These are phyloP conservation scores for Neoascochyta sp. DNA, from an alignment of 2,329 filamentous ascomycete species.

Conservation along the genomic window DNA sequence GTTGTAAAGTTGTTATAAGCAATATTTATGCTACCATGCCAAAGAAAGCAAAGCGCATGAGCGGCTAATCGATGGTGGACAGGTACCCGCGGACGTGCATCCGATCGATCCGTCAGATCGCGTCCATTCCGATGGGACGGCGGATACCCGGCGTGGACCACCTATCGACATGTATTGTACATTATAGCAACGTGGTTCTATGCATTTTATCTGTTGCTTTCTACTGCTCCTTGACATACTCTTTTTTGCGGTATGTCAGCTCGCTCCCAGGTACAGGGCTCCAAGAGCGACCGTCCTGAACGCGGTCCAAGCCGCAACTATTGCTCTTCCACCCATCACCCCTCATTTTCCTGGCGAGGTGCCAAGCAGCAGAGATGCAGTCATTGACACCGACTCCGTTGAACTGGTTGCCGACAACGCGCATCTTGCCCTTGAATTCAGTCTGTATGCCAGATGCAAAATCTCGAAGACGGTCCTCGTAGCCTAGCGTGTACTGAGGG, in stretches of 20 bases:
- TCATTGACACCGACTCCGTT: slow-evolving; percentile 50
- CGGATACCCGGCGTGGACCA: too few species aligned
- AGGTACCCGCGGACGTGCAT: too few species aligned
- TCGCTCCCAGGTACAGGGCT: slow-evolving; percentile 7
- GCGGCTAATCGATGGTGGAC: too few species aligned
- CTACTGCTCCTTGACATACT: slow-evolving; percentile 8
- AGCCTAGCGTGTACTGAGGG: slow-evolving; percentile 83
- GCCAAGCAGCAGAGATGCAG: slow-evolving; percentile 54
- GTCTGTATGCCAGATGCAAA: slow-evolving; percentile 54
- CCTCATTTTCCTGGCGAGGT: slow-evolving; percentile 45
- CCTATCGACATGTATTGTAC: too few species aligned
- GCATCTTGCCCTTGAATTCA: slow-evolving; percentile 59
- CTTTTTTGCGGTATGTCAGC: too few species aligned
- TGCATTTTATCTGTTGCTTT: too few species aligned
- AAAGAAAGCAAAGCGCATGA: too few species aligned
- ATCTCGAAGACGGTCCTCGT: slow-evolving; percentile 58
- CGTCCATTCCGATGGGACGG: too few species aligned
- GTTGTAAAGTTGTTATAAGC: too few species aligned
- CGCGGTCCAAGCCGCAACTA: slow-evolving; percentile 24
- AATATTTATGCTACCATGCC: too few species aligned
- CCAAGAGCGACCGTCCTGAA: slow-evolving; percentile 15
- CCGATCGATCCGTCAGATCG: too few species aligned
- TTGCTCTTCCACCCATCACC: slow-evolving; percentile 29
- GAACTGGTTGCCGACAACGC: slow-evolving; percentile 54
- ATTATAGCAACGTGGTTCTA: too few species aligned